These are phyloP conservation scores for Hirsutella rhossiliensis DNA, from an alignment of 2,329 filamentous ascomycete genomes.

Conservation along the genomic window DNA sequence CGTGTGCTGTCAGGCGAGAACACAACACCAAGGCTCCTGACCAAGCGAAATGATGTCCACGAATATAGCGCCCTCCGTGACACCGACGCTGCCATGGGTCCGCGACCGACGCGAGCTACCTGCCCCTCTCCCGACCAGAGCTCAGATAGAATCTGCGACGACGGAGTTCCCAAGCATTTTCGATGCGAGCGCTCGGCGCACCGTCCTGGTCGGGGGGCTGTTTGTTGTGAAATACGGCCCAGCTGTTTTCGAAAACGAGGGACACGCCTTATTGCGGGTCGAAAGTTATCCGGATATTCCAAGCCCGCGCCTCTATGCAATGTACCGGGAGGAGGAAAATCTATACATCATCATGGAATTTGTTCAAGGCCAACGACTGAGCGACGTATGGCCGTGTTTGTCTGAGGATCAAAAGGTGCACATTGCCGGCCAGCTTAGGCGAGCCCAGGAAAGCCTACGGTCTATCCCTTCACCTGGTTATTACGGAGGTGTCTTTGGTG, in stretches of 20 bases:
- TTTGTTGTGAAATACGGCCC: constrained; percentile 4
- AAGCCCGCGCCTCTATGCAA: constrained; percentile 3
- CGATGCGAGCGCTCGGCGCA: constrained; percentile 1
- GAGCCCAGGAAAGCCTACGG: not conserved
- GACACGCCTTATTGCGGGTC: constrained; percentile 4
- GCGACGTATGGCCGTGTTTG: constrained; percentile 1
- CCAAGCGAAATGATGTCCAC: too few relatives aligned
- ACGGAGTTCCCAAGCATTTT: constrained; percentile 2
- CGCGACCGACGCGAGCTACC: not conserved
- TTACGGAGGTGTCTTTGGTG: constrained; percentile 1
- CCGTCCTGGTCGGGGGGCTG: not conserved
- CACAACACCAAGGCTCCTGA: too few relatives aligned
- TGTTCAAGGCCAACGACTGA: constrained; percentile 1
- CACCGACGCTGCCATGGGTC: constrained; percentile 1
- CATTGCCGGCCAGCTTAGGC: constrained; percentile 1
- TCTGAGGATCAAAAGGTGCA: not conserved
- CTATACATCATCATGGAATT: constrained; percentile 6
- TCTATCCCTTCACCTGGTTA: constrained; percentile 1
- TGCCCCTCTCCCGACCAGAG: constrained; percentile 1
- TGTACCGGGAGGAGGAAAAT: constrained; percentile 2
- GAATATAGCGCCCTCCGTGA: not conserved
- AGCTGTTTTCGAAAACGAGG: constrained; percentile 5
- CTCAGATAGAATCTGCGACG: constrained; percentile 1
- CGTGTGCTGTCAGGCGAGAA: too few relatives aligned
- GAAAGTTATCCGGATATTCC: constrained; percentile 1